A percentile compares a stretch with the other conserved stretches of the same genome.
Conservation (phyloP, 352 stramenopile genomes). For the Plasmopara viticola region DNA sequence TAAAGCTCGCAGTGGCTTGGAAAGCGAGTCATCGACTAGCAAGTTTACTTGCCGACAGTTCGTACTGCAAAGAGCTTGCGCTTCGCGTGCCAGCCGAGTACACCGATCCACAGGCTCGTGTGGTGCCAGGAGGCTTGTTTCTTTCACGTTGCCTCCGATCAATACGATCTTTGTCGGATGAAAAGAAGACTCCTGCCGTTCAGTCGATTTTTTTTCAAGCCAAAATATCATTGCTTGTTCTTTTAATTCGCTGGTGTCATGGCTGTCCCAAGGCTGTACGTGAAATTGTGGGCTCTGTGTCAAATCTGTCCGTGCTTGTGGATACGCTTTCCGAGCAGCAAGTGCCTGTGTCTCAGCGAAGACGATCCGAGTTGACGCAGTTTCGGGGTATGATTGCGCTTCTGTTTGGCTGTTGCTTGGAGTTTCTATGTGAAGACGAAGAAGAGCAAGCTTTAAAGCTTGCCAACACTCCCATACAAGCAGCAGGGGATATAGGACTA, state of each 20-base stretch:
- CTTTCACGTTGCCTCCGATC: conserved; percentile 54
- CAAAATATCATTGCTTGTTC: conserved; percentile 38
- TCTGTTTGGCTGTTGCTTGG: conserved; percentile 50
- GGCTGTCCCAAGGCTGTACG: conserved; percentile 47
- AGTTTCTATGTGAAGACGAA: conserved; percentile 39
- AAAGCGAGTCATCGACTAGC: conserved; percentile 62
- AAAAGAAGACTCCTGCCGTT: conserved; percentile 9
- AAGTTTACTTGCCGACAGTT: conserved; percentile 38
- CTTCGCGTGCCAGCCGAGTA: conserved; percentile 56
- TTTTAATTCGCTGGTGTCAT: conserved; percentile 60
- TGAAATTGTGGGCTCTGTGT: conserved; percentile 51
- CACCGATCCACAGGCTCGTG: conserved; percentile 33
- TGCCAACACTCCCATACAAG: conserved; percentile 10
- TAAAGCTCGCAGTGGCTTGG: conserved; percentile 35
- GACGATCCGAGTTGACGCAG: conserved; percentile 24
- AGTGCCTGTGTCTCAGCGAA: conserved; percentile 6
- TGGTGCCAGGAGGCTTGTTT: conserved; percentile 51
- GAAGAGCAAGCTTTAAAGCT: conserved; percentile 21
- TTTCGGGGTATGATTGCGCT: conserved; percentile 41
- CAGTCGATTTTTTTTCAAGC: conserved; percentile 46
- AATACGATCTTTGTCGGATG: conserved; percentile 13
- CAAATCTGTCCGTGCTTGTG: conserved; percentile 52
- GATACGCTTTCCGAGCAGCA: conserved; percentile 21
- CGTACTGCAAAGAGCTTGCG: conserved; percentile 63
- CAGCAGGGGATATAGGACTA: conserved; percentile 8